Percentiles rank a stretch among this genome's conserved stretches.
phyloP scores from a whole-genome alignment of 441 rosid genomes.

The Euphorbia celastroides region DNA sequence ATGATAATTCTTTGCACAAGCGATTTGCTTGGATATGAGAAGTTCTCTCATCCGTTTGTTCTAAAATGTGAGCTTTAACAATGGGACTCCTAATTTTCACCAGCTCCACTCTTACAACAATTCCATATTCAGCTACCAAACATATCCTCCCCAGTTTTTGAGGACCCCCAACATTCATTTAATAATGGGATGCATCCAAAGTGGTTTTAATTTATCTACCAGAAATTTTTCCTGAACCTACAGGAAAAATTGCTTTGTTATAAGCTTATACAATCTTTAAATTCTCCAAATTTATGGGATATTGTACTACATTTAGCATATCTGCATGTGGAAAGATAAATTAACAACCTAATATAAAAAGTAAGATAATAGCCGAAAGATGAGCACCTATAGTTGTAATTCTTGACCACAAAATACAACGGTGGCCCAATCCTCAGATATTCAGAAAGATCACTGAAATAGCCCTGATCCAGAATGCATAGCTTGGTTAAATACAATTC shows the following conservation, averaged over 20 bases:
- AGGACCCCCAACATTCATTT: background rate
- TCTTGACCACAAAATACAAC: slow-evolving; percentile 79
- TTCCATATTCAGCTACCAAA: background rate
- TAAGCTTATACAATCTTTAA: background rate
- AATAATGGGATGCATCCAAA: background rate
- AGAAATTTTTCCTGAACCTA: background rate
- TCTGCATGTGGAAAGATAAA: background rate
- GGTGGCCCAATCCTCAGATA: slow-evolving; percentile 92
- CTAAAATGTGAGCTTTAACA: background rate
- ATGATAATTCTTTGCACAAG: background rate
- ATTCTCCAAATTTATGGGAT: background rate
- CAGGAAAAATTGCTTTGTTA: background rate
- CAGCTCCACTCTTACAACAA: background rate
- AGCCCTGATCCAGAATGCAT: slow-evolving; percentile 51
- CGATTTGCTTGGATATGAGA: background rate
- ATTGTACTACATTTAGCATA: background rate
- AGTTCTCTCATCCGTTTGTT: background rate
- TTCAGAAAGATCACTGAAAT: slow-evolving; percentile 66
- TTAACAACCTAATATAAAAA: background rate
- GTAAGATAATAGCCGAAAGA: background rate
- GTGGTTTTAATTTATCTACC: background rate
- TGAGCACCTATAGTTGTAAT: slow-evolving; percentile 73
- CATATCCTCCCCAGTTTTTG: background rate
- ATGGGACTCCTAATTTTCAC: background rate
- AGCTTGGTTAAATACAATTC: background rate